Percentiles rank a stretch among this genome's conserved stretches.
These are phyloP conservation scores for Chrysoporthe puriensis DNA, from an alignment of 2,329 filamentous ascomycete genomes.

Conservation along the genomic window DNA sequence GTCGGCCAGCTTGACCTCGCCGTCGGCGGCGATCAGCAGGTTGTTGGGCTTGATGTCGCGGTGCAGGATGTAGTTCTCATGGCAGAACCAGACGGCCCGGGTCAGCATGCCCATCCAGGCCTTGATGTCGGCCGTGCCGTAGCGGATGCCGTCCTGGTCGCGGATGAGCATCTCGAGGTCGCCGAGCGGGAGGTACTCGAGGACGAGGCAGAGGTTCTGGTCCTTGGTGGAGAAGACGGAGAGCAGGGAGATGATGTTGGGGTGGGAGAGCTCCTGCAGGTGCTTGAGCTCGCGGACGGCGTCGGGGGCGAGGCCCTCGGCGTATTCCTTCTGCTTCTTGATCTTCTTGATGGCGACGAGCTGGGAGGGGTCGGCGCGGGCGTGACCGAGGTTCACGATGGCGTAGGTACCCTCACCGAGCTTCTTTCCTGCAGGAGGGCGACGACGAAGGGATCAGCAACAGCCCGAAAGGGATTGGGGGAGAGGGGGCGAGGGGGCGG, in stretches of 20 bases:
- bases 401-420: constrained; percentile 97
- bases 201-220: constrained; percentile 93
- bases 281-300: constrained; percentile 95
- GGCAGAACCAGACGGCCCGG: constrained; percentile 93
- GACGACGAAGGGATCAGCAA: background rate
- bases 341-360: constrained; percentile 94
- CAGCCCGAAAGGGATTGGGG: background rate
- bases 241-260: constrained; percentile 91
- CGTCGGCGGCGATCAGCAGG: constrained; percentile 88
- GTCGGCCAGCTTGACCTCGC: constrained; percentile 94
- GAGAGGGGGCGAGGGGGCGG: too few relatives aligned
- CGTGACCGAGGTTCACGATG: constrained; percentile 87
- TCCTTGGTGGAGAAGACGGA: constrained; percentile 95
- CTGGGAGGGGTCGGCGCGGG: constrained; percentile 70
- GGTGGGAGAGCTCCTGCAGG: constrained; percentile 89
- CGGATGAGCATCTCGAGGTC: constrained; percentile 95
- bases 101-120: constrained; percentile 98
- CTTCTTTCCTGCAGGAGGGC: constrained; percentile 69
- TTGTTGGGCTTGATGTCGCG: constrained; percentile 99
- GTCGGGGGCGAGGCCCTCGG: constrained; percentile 90
- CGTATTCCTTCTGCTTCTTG: constrained; percentile 83
- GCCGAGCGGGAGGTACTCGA: constrained; percentile 91
- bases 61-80: constrained; percentile 91
- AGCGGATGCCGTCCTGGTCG: constrained; percentile 76
- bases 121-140: constrained; percentile 90